Evolutionary conservation across 805 yeast species (phyloP), one percentile per base, ranked within the genome.

Genomic region (Candida ovalis): DNA sequence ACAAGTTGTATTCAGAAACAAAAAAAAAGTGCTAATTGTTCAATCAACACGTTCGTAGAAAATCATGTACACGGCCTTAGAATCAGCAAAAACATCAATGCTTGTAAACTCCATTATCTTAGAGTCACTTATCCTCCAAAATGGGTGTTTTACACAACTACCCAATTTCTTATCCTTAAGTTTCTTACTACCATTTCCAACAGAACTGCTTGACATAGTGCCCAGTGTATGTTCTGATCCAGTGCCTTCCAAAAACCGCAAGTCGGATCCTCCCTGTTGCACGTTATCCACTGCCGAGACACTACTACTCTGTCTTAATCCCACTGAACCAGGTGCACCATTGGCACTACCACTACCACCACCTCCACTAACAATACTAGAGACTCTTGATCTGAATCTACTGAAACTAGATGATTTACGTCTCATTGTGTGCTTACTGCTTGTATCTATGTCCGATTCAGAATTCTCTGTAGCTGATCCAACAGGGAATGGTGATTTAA

Each of bases 41-140:
- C 59, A 62, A 45, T 74, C 77, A 19, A 73, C 67, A 50, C 78
- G 68, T 62, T 91, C 96, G 61, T 87, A 94, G 59, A 87, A 85
- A 45, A 92, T 68, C 86, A 92, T 78, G 66, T 92, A 92, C 1
- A 81, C 96, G n/a, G 86, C 88, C 25, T 80, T 72, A 27, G 80
- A 79, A 58, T 89, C 96, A 46, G 69, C 72, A 38, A 88, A 67
- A 0, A 91, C 86, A 15, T 82, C 81, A 0, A 70, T 66, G 2
- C 70, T 61, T 12, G 78, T 72, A 8, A 76, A 81, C 61, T 90
- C 97, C 35, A 79, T 67, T 3, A 87, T 80, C 27, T 70, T 72
- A 2, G 86, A 73, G 66, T 94, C 98, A 52, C 95, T 88, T 30
- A 91, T 80, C 53, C 87, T 76, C 98, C 98, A 92, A 58, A 74